Evolutionary conservation across 2,329 filamentous ascomycete species (phyloP), one percentile per base, ranked within the genome.

Genomic region (Aureobasidium sp.): DNA sequence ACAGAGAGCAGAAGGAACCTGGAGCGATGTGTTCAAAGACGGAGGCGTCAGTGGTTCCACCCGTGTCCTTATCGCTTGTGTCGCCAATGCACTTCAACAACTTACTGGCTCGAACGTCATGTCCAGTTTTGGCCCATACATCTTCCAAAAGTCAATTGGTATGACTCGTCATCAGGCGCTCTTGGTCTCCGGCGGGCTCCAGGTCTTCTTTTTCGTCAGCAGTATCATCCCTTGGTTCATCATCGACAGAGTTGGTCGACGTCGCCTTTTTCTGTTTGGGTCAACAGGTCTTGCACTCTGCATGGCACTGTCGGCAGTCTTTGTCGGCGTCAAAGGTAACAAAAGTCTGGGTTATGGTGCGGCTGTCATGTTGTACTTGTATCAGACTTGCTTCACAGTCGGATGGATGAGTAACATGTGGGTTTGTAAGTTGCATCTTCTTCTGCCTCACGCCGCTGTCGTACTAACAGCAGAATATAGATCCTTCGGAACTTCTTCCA

Each of bases 341-440:
- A 63, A 64, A 20, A 53, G 66, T 16, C 65, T 71, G 11, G 71
- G 70, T 15, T 71, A 72, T 47, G 76, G 73, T 23, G 75, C 75
- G 27, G 78, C 80, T 0, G 76, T 76, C 10, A 75, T 78, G 67
- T 66, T 78, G 11, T 78, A 78, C 55, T 68, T 77, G 4, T 78
- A 77, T 69, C 77, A 78, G 64, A 71, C 74, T 2, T 78, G 77
- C 69, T 78, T 78, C 64, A 76, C 76, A 64, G 33, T 69, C 16
- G 71, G 71, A 13, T 73, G 71, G 71, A 69, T 70, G 51, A 68
- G 67, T 33, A 71, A 67, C 36, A 68, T 67, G 66, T 61, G 69
- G 67, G 60, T 71, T 38, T 73, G 45, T 64, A 56, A 66, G 64
- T 64, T 38, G 47, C 15, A 31, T 18, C 20, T 33, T 18, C 40